These are phyloP conservation scores for Aspergillus neoniger DNA, from an alignment of 2,329 filamentous ascomycete species.

Conservation along the genomic window DNA sequence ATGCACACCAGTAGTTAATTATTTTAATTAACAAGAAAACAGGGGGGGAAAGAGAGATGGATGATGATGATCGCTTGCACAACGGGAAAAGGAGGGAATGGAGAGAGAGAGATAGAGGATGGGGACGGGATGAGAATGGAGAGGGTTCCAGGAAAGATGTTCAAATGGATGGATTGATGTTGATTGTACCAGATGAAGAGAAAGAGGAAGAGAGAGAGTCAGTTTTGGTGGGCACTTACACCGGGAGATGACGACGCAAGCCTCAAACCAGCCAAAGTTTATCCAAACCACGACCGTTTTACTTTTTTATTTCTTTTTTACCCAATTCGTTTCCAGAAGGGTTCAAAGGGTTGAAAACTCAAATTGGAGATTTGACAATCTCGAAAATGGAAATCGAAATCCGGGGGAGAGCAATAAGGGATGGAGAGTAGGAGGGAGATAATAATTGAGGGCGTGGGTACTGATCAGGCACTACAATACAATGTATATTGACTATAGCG, in stretches of 20 bases:
- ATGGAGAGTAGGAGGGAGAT: not conserved
- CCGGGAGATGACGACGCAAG: not conserved
- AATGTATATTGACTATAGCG: no score
- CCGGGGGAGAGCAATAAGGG: not conserved
- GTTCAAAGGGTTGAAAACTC: not conserved
- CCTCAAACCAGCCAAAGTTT: not conserved
- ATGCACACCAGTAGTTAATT: no score
- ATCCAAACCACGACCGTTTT: not conserved
- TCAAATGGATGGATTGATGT: not conserved
- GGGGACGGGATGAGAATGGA: no score
- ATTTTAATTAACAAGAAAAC: not conserved
- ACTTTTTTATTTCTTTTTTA: not conserved
- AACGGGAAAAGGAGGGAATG: not conserved
- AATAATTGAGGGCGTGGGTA: not conserved
- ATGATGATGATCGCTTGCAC: not conserved
- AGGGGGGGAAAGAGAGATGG: not conserved
- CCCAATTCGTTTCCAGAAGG: not conserved
- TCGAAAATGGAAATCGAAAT: not conserved
- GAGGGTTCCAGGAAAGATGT: no score
- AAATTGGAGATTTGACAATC: no score
- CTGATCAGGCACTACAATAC: no score
- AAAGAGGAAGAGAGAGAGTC: not conserved
- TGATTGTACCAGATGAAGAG: not conserved
- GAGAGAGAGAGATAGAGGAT: conserved; percentile 5
- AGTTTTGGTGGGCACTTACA: not conserved